These are phyloP conservation scores for Suhomyces coccinellae DNA, from an alignment of 1,139 yeast species.

Conservation along the genomic window DNA sequence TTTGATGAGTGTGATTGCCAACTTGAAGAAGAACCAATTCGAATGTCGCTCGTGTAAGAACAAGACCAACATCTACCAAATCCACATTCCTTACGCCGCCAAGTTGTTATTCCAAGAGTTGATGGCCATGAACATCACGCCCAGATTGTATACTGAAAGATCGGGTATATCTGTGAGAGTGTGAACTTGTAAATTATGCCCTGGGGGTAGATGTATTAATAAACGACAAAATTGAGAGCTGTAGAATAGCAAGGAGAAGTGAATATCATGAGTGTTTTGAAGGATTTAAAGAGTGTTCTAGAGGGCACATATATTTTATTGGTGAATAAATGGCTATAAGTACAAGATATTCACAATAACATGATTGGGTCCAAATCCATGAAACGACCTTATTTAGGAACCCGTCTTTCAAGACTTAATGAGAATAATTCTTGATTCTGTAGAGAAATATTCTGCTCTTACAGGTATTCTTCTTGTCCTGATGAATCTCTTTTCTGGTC, in stretches of 20 bases:
- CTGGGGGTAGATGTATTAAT: conserved; percentile 10
- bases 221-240: neutral
- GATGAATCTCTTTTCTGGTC: too few species aligned
- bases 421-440: too few species aligned
- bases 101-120: conserved; percentile 93
- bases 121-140: conserved; percentile 94
- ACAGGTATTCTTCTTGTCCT: neutral
- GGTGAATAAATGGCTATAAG: too few species aligned
- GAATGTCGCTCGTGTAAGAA: conserved; percentile 98
- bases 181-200: conserved; percentile 6
- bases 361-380: too few species aligned
- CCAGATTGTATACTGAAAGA: conserved; percentile 75
- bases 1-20: conserved; percentile 98
- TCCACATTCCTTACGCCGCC: conserved; percentile 97
- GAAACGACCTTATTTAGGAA: too few species aligned
- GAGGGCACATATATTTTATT: too few species aligned
- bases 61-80: conserved; percentile 96
- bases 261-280: too few species aligned
- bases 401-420: too few species aligned
- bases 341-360: too few species aligned
- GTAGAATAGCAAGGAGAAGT: too few species aligned
- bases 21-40: conserved; percentile 92
- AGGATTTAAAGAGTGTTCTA: too few species aligned
- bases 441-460: too few species aligned
- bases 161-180: conserved; percentile 47